A percentile compares a stretch with the other conserved stretches of the same genome.
Evolutionary conservation across 2,329 filamentous ascomycete genomes (phyloP).

Genomic region (Fusarium sp.): DNA sequence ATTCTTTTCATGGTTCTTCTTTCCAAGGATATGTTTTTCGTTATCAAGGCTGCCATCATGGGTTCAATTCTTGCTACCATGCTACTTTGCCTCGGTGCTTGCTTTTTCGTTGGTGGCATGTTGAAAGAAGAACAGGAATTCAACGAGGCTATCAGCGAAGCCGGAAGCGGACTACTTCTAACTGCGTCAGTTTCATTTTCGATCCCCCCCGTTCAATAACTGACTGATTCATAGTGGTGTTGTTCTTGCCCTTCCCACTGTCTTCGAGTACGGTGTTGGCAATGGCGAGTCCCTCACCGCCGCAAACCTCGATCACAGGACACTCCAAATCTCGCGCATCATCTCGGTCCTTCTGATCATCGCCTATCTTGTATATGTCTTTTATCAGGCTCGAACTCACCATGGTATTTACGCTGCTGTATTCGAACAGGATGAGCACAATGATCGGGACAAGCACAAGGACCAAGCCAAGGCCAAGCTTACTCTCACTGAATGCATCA

Average conservation of each 20-base stretch:
- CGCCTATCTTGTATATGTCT: slow-evolving; percentile 72
- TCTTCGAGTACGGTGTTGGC: slow-evolving; percentile 63
- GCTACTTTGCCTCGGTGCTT: slow-evolving; percentile 80
- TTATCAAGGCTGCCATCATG: slow-evolving; percentile 84
- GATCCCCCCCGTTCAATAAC: slow-evolving; percentile 41
- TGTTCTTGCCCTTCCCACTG: slow-evolving; percentile 56
- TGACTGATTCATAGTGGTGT: slow-evolving; percentile 46
- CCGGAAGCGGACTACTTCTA: slow-evolving; percentile 78
- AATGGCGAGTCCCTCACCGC: slow-evolving; percentile 32
- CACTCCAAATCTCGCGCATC: slow-evolving; percentile 74
- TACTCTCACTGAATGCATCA: slow-evolving; percentile 75
- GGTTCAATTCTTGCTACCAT: slow-evolving; percentile 86
- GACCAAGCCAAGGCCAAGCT: slow-evolving; percentile 72
- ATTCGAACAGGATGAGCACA: slow-evolving; percentile 74
- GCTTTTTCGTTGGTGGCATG: slow-evolving; percentile 81
- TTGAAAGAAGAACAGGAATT: slow-evolving; percentile 75
- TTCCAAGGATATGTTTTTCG: slow-evolving; percentile 63
- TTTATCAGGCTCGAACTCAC: slow-evolving; percentile 80
- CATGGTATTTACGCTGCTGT: slow-evolving; percentile 80
- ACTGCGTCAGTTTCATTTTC: slow-evolving; percentile 70
- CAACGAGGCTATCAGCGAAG: slow-evolving; percentile 79
- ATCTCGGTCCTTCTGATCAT: slow-evolving; percentile 76
- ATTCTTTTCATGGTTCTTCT: slow-evolving; percentile 84
- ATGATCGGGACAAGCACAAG: slow-evolving; percentile 70
- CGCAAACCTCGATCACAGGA: slow-evolving; percentile 58